These are phyloP conservation scores for Papiliotrema terrestris DNA, from an alignment of 1,284 basidiomycete species.

Conservation along the genomic window DNA sequence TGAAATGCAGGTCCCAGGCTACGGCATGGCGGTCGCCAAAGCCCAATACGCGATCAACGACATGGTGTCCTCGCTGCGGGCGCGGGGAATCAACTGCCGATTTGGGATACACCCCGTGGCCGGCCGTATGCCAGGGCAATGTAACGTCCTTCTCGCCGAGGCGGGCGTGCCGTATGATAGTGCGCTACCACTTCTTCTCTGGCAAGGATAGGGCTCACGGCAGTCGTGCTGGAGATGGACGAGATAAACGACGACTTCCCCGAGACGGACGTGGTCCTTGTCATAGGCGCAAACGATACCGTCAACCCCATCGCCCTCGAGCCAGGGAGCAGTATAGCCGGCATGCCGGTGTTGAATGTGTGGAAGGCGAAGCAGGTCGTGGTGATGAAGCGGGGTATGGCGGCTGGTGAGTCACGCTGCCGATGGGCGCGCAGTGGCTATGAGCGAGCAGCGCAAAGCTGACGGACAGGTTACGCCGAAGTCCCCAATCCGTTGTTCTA, in stretches of 20 bases:
- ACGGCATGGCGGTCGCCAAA: constrained; percentile 75
- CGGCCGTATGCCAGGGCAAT: constrained; percentile 49
- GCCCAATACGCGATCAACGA: constrained; percentile 83
- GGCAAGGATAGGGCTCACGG: background rate
- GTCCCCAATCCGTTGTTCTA: constrained; percentile 87
- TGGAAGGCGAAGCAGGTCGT: constrained; percentile 88
- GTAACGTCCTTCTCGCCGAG: constrained; percentile 79
- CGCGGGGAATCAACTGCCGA: constrained; percentile 67
- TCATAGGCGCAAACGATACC: constrained; percentile 75
- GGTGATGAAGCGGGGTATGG: constrained; percentile 84
- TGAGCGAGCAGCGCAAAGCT: background rate
- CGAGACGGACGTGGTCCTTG: constrained; percentile 76
- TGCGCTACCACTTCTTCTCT: constrained; percentile 47
- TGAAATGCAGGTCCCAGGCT: background rate
- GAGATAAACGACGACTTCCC: constrained; percentile 85
- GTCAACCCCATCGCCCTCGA: constrained; percentile 86
- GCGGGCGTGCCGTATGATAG: constrained; percentile 84
- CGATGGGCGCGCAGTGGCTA: background rate
- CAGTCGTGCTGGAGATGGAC: constrained; percentile 84
- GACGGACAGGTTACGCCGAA: constrained; percentile 55
- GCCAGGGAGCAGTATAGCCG: constrained; percentile 75
- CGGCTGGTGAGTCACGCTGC: constrained; percentile 34
- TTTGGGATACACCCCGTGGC: constrained; percentile 47
- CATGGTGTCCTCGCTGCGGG: constrained; percentile 65
- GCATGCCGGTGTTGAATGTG: constrained; percentile 81